Percentiles rank a stretch among this genome's conserved stretches.
These are phyloP conservation scores for Microdochium bolleyi DNA, from an alignment of 2,329 filamentous ascomycete genomes.

Conservation along the genomic window DNA sequence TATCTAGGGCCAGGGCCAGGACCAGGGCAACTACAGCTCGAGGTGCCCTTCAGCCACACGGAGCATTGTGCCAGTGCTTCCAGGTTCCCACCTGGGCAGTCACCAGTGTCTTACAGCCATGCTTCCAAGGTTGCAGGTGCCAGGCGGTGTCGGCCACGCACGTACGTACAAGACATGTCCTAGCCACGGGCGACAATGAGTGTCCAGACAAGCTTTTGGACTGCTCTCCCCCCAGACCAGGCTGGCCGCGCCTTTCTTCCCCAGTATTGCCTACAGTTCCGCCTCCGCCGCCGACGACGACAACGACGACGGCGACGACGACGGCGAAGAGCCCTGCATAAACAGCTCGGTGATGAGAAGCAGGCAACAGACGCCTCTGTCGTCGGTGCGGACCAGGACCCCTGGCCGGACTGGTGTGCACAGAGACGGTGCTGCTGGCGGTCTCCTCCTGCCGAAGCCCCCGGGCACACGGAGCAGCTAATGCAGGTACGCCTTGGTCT, in stretches of 20 bases:
- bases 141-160: too few species aligned
- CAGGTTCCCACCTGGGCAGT: too few species aligned
- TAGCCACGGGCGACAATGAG: not conserved
- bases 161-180: too few species aligned
- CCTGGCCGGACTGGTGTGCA: not conserved
- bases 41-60: not conserved
- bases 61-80: not conserved
- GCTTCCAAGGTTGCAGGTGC: not conserved
- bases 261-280: too few species aligned
- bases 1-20: too few species aligned
- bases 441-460: not conserved
- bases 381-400: not conserved
- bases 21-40: too few species aligned
- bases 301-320: too few species aligned
- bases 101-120: not conserved
- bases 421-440: too few species aligned
- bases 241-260: too few species aligned
- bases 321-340: not conserved
- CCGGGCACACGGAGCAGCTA: not conserved
- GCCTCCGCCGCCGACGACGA: too few species aligned
- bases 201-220: not conserved
- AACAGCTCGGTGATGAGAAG: not conserved
- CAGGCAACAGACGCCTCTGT: not conserved
- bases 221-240: not conserved
- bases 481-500: not conserved